phyloP scores from a whole-genome alignment of 257 asterid species.

The Solanum tacnaense region DNA sequence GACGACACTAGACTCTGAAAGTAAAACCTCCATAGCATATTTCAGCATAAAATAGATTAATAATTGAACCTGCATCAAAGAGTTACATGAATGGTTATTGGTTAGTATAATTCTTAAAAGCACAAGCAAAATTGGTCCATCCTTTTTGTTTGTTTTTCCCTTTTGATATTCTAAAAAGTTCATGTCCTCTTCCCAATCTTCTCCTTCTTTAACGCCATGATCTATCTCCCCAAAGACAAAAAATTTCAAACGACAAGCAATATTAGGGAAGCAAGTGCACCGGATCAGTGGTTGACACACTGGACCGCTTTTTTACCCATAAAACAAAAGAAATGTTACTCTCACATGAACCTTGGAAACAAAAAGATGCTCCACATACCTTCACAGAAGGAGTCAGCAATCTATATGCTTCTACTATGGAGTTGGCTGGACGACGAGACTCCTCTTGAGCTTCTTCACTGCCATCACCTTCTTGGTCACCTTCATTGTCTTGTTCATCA shows the following conservation, averaged over 20 bases:
- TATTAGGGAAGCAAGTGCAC: not conserved
- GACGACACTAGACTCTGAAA: slow-evolving; percentile 89
- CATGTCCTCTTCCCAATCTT: not conserved
- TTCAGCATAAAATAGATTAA: slow-evolving; percentile 95
- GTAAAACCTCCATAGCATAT: slow-evolving; percentile 90
- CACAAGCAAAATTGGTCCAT: not conserved
- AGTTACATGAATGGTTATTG: not conserved
- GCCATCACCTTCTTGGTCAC: slow-evolving; percentile 57
- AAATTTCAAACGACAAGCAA: not conserved
- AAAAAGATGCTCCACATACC: slow-evolving; percentile 25
- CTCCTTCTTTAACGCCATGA: not conserved
- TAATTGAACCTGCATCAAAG: slow-evolving; percentile 73
- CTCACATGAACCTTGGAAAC: not conserved
- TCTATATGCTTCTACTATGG: slow-evolving; percentile 69
- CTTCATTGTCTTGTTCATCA: slow-evolving; percentile 21
- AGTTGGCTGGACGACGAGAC: slow-evolving; percentile 69
- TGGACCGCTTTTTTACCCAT: not conserved
- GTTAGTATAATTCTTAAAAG: not conserved
- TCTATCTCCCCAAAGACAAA: not conserved
- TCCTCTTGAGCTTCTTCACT: slow-evolving; percentile 86
- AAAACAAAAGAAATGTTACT: not conserved
- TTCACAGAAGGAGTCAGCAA: slow-evolving; percentile 94
- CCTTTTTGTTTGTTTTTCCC: not conserved
- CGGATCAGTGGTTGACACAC: not conserved
- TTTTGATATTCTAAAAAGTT: not conserved